Evolutionary conservation across 2,329 filamentous ascomycete genomes (phyloP).

Genomic region (Pseudopithomyces maydicus): DNA sequence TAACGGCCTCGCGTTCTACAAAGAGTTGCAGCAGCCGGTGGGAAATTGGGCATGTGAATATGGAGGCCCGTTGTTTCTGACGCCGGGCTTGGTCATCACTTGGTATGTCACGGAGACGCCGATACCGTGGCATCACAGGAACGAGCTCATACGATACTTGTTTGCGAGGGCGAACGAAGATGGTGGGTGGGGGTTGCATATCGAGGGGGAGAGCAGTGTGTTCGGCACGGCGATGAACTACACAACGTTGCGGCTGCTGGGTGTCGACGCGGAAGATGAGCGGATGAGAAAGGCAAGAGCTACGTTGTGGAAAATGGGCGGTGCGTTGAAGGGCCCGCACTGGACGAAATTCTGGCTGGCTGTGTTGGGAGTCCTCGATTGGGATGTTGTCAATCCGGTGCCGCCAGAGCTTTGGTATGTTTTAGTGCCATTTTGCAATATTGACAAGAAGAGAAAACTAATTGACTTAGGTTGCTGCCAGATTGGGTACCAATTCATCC

Average conservation of each 20-base stretch:
- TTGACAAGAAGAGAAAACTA: not conserved
- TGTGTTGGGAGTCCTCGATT: slow-evolving; percentile 79
- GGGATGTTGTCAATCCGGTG: slow-evolving; percentile 93
- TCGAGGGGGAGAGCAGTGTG: slow-evolving; percentile 88
- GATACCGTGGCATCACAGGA: slow-evolving; percentile 77
- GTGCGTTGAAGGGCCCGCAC: slow-evolving; percentile 81
- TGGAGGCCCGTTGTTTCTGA: slow-evolving; percentile 93
- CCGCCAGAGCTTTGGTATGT: slow-evolving; percentile 86
- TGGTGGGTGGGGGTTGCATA: slow-evolving; percentile 97
- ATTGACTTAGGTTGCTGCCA: slow-evolving; percentile 66
- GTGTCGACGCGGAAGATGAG: slow-evolving; percentile 81
- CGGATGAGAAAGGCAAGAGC: slow-evolving; percentile 84
- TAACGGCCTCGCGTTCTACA: slow-evolving; percentile 88
- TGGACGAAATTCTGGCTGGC: slow-evolving; percentile 98
- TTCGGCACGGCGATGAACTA: slow-evolving; percentile 94
- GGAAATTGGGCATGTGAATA: slow-evolving; percentile 98
- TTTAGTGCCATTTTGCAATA: slow-evolving; percentile 6
- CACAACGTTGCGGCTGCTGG: slow-evolving; percentile 76
- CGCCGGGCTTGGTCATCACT: slow-evolving; percentile 81
- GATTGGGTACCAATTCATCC: slow-evolving; percentile 90
- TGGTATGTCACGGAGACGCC: slow-evolving; percentile 91
- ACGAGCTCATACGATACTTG: slow-evolving; percentile 91
- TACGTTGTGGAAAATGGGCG: slow-evolving; percentile 82
- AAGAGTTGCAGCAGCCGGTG: slow-evolving; percentile 82
- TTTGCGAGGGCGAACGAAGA: slow-evolving; percentile 84